A percentile compares a stretch with the other conserved stretches of the same genome.
Conservation (phyloP, 164 flowering plant species). For the Aristolochia fimbriata region DNA sequence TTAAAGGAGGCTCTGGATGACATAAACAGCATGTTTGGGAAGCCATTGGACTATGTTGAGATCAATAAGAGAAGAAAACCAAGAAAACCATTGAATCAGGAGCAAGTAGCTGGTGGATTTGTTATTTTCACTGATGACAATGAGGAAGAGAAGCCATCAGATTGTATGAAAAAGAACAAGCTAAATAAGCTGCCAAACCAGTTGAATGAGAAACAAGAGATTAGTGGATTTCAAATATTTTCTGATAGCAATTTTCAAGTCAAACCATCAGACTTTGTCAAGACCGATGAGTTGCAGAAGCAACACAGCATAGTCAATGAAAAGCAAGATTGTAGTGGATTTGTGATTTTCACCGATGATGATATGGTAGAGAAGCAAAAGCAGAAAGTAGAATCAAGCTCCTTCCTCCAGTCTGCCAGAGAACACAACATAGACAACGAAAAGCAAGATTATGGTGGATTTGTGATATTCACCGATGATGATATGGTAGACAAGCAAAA, state of each 20-base stretch:
- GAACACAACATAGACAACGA: slow-evolving; percentile 19
- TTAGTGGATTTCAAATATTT: too few relatives aligned
- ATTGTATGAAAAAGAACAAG: too few relatives aligned
- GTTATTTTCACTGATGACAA: slow-evolving; percentile 65
- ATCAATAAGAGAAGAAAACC: slow-evolving; percentile 37
- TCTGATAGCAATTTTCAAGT: too few relatives aligned
- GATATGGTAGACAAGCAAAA: slow-evolving; percentile 16
- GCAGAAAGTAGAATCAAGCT: slow-evolving; percentile 13
- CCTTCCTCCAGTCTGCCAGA: slow-evolving; percentile 12
- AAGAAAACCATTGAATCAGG: slow-evolving; percentile 21
- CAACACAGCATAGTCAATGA: slow-evolving; percentile 9
- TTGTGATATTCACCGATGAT: slow-evolving; percentile 69
- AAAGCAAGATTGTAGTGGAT: slow-evolving; percentile 24
- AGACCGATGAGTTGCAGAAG: too few relatives aligned
- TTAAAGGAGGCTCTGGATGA: slow-evolving; percentile 93
- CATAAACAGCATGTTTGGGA: slow-evolving; percentile 83
- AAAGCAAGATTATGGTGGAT: slow-evolving; percentile 24
- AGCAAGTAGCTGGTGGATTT: slow-evolving; percentile 32
- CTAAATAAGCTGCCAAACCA: too few relatives aligned
- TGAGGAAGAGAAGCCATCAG: slow-evolving; percentile 11
- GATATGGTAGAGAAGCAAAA: slow-evolving; percentile 16
- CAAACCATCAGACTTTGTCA: too few relatives aligned
- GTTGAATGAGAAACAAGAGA: too few relatives aligned
- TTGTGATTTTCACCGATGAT: slow-evolving; percentile 69
- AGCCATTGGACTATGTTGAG: slow-evolving; percentile 80